Conservation (phyloP, 1,284 basidiomycete species). For the Ustilago sp. region DNA sequence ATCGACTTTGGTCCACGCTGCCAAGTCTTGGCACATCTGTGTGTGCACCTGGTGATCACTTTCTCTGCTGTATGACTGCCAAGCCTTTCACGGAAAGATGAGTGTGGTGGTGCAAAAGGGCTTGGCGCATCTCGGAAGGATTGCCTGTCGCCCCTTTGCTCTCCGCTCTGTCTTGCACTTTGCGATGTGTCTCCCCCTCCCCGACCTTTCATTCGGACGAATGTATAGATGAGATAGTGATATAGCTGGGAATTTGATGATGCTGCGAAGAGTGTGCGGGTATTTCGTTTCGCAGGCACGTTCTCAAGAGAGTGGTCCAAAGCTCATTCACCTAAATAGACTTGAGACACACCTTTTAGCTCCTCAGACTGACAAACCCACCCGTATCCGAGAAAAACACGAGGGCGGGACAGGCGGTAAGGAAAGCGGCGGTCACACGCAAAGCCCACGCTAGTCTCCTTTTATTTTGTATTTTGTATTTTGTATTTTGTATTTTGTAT, state of each 20-base stretch:
- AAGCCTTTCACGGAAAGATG: neutral
- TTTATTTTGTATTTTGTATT: too few relatives aligned
- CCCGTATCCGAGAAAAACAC: conserved; percentile 18
- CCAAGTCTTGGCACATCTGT: neutral
- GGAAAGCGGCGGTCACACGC: conserved; percentile 18
- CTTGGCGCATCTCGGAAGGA: conserved; percentile 1
- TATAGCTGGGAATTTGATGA: too few relatives aligned
- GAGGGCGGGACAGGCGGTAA: conserved; percentile 30
- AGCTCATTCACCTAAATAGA: neutral
- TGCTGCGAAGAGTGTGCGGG: too few relatives aligned
- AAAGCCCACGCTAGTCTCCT: neutral
- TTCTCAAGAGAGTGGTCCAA: neutral
- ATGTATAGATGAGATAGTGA: too few relatives aligned
- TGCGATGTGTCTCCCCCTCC: neutral
- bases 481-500: too few relatives aligned
- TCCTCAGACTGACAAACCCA: too few relatives aligned
- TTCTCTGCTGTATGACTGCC: neutral
- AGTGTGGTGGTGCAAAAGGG: conserved; percentile 5
- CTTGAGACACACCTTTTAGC: neutral
- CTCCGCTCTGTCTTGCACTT: neutral
- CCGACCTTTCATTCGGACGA: neutral
- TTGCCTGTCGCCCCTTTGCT: neutral
- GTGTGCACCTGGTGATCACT: neutral
- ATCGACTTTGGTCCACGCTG: neutral
- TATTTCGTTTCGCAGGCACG: conserved; percentile 6